Conservation (phyloP, 768 basidiomycete species). For the Phanerochaete sordida region DNA sequence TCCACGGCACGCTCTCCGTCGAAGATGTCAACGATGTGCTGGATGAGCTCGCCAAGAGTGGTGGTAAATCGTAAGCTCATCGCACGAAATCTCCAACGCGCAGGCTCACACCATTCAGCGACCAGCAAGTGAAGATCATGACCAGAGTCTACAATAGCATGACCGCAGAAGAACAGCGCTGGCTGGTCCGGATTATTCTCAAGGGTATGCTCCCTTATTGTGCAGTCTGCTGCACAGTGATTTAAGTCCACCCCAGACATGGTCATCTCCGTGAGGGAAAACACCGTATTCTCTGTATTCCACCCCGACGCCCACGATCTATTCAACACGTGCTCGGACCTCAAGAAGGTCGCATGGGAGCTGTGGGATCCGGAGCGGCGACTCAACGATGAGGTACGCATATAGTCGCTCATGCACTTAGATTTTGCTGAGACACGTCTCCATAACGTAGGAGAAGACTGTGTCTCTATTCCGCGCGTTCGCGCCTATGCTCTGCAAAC, state of each 20-base stretch:
- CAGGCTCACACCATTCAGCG: constrained; percentile 40
- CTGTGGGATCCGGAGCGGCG: constrained; percentile 74
- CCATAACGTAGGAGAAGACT: constrained; percentile 66
- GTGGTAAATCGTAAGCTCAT: constrained; percentile 68
- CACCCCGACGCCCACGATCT: constrained; percentile 93
- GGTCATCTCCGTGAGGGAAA: constrained; percentile 90
- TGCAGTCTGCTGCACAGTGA: too few relatives aligned
- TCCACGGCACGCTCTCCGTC: constrained; percentile 72
- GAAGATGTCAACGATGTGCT: constrained; percentile 80
- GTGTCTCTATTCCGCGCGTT: constrained; percentile 84
- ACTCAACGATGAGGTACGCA: constrained; percentile 54
- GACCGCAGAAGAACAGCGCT: constrained; percentile 87
- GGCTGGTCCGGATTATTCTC: constrained; percentile 94
- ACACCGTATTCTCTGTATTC: constrained; percentile 85
- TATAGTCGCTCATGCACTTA: not conserved
- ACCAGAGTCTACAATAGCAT: constrained; percentile 73
- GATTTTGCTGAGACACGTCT: not conserved
- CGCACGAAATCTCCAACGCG: not conserved
- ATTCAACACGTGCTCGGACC: constrained; percentile 95
- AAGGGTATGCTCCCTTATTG: constrained; percentile 58
- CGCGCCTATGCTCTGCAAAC: constrained; percentile 93
- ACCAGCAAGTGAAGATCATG: constrained; percentile 70
- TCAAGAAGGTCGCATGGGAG: constrained; percentile 91
- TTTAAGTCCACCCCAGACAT: too few relatives aligned
- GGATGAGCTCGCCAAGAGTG: constrained; percentile 69